Evolutionary conservation across 345 rosid species (phyloP).

Genomic region (Cardamine chenopodiifolia): DNA sequence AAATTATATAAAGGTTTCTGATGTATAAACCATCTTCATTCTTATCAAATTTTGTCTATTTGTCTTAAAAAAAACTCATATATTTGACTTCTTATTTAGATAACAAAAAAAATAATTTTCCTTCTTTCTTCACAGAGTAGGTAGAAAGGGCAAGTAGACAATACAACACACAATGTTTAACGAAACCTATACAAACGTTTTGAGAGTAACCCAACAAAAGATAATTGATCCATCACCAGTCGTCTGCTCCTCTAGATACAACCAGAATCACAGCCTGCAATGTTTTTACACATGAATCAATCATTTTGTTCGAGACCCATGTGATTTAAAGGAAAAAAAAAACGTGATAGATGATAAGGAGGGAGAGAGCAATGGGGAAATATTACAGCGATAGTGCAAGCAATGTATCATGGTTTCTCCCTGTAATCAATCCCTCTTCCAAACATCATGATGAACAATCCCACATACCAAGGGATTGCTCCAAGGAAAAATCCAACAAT

Average conservation of each 20-base stretch:
- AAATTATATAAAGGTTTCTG: background rate
- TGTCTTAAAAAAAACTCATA: background rate
- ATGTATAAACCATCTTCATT: slow-evolving; percentile 16
- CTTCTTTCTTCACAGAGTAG: background rate
- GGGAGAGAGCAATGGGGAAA: background rate
- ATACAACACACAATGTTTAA: slow-evolving; percentile 9
- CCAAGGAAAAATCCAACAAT: slow-evolving; percentile 85
- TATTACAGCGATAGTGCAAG: slow-evolving; percentile 85
- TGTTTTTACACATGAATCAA: slow-evolving; percentile 13
- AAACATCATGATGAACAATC: slow-evolving; percentile 61
- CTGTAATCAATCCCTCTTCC: slow-evolving; percentile 71
- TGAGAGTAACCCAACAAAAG: slow-evolving; percentile 2
- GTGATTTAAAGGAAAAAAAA: background rate
- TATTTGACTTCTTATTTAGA: background rate
- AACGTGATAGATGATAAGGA: background rate
- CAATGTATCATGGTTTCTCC: slow-evolving; percentile 93
- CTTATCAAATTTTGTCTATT: slow-evolving; percentile 14
- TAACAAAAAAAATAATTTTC: slow-evolving; percentile 6
- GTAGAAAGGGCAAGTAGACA: background rate
- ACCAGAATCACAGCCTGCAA: slow-evolving; percentile 82
- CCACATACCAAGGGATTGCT: slow-evolving; percentile 87
- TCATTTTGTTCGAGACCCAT: background rate
- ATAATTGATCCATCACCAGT: slow-evolving; percentile 45
- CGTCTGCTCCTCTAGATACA: slow-evolving; percentile 58
- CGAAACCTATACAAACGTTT: slow-evolving; percentile 40